Evolutionary conservation across 1,284 basidiomycete species (phyloP).

Genomic region (Cystobasidium sp.): DNA sequence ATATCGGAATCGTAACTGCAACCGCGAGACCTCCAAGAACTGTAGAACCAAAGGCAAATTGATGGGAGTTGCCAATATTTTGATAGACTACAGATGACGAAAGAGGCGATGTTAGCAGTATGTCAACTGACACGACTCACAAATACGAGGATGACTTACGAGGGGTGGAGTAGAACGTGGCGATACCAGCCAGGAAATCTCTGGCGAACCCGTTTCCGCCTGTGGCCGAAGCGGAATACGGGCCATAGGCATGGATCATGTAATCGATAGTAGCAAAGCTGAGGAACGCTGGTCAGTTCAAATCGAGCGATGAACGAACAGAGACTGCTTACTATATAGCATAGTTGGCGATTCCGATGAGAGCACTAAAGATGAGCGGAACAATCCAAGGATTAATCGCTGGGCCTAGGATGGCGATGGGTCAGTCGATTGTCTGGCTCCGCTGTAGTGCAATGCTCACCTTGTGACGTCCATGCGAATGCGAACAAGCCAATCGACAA

Average conservation of each 20-base stretch:
- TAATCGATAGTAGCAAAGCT: constrained; percentile 57
- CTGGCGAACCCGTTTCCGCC: constrained; percentile 54
- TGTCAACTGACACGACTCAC: neutral
- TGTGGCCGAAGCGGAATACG: constrained; percentile 52
- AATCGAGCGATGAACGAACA: neutral
- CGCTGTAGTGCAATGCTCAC: constrained; percentile 40
- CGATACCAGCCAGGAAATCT: constrained; percentile 58
- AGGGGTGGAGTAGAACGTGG: constrained; percentile 56
- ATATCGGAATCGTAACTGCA: constrained; percentile 58
- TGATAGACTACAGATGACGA: constrained; percentile 53
- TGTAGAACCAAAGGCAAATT: constrained; percentile 58
- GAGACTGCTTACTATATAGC: constrained; percentile 47
- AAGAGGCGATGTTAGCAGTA: neutral
- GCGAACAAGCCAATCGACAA: constrained; percentile 59
- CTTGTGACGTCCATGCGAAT: constrained; percentile 60
- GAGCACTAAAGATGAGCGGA: constrained; percentile 58
- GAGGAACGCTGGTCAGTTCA: neutral
- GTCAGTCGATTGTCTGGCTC: neutral
- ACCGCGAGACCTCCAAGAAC: constrained; percentile 58
- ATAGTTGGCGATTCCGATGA: constrained; percentile 59
- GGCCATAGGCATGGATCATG: constrained; percentile 59
- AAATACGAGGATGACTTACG: neutral
- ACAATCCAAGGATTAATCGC: constrained; percentile 58
- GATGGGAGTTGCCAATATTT: constrained; percentile 50
- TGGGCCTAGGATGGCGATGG: constrained; percentile 41